These are phyloP conservation scores for Pseudonitzschia multiseries DNA, from an alignment of 108 stramenopile species.

Conservation along the genomic window DNA sequence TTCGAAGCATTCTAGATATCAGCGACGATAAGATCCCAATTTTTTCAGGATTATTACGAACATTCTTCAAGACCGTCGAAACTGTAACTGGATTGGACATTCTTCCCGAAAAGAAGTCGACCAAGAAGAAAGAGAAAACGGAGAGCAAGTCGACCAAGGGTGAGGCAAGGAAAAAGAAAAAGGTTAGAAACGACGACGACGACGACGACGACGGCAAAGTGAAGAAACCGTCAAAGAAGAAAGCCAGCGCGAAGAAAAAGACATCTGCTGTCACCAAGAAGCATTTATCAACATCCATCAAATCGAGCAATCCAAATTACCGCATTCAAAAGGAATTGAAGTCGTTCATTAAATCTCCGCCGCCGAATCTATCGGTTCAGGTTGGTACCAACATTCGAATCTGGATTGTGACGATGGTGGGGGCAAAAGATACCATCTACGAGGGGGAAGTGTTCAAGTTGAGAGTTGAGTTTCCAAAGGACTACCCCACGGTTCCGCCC, in stretches of 20 bases:
- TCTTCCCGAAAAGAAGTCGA: slow-evolving; percentile 28
- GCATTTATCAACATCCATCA: slow-evolving; percentile 53
- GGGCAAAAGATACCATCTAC: slow-evolving; percentile 83
- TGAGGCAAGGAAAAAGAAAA: slow-evolving; percentile 21
- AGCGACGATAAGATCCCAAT: slow-evolving; percentile 36
- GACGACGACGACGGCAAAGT: slow-evolving; percentile 12
- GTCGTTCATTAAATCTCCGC: slow-evolving; percentile 80
- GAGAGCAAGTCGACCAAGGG: slow-evolving; percentile 18
- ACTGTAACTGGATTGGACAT: slow-evolving; percentile 32
- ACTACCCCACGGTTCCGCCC: slow-evolving; percentile 93
- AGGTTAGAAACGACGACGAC: no score
- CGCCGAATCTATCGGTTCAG: slow-evolving; percentile 79
- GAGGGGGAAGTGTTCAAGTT: slow-evolving; percentile 94
- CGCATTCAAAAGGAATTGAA: slow-evolving; percentile 88
- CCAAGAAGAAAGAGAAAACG: slow-evolving; percentile 35
- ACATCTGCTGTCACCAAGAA: slow-evolving; percentile 52
- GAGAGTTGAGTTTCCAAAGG: slow-evolving; percentile 76
- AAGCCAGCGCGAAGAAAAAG: slow-evolving; percentile 31
- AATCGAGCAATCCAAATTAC: slow-evolving; percentile 75
- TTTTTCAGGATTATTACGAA: slow-evolving; percentile 20
- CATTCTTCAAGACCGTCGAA: slow-evolving; percentile 31
- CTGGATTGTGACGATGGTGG: slow-evolving; percentile 91
- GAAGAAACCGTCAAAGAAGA: slow-evolving; percentile 22
- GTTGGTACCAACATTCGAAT: slow-evolving; percentile 87
- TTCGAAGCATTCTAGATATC: slow-evolving; percentile 41